Percentiles rank a stretch among this genome's conserved stretches.
phyloP scores from a whole-genome alignment of 1,139 yeast species.

The Blastobotrys raffinosifermentans region DNA sequence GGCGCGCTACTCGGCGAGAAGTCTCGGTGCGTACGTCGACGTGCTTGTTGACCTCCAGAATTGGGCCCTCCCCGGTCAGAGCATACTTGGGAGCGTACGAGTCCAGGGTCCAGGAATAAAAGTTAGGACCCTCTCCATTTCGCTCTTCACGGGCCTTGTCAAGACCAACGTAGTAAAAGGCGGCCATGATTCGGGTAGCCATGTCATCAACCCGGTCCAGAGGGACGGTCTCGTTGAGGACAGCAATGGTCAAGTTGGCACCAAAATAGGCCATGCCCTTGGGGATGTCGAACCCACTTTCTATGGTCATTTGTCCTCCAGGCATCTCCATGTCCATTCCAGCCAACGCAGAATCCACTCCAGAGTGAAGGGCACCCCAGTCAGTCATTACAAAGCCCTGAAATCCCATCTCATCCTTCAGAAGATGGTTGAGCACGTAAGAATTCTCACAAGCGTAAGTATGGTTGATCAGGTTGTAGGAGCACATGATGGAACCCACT shows the following conservation, averaged over 20 bases:
- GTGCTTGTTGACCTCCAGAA: constrained; percentile 50
- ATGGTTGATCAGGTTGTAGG: constrained; percentile 54
- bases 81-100: constrained; percentile 48
- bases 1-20: constrained; percentile 46
- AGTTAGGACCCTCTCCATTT: constrained; percentile 42
- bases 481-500: constrained; percentile 57
- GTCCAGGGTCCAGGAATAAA: constrained; percentile 54
- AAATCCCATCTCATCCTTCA: constrained; percentile 59
- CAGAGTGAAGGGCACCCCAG: constrained; percentile 56
- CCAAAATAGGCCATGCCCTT: constrained; percentile 57
- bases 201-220: constrained; percentile 55
- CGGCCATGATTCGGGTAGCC: constrained; percentile 55
- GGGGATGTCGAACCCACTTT: constrained; percentile 47
- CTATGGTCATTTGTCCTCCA: too few species aligned
- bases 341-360: constrained; percentile 51
- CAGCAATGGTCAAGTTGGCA: constrained; percentile 48
- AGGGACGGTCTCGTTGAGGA: constrained; percentile 52
- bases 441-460: constrained; percentile 59
- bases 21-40: constrained; percentile 47
- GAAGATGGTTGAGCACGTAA: constrained; percentile 46
- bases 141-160: constrained; percentile 27
- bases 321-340: constrained; percentile 70
- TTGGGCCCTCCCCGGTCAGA: constrained; percentile 49
- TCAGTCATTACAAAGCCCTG: constrained; percentile 64
- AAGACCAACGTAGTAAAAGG: constrained; percentile 40